A percentile compares a stretch with the other conserved stretches of the same genome.
These are phyloP conservation scores for Pilaira anomala DNA, from an alignment of 192 early-diverging fungal species.

Conservation along the genomic window DNA sequence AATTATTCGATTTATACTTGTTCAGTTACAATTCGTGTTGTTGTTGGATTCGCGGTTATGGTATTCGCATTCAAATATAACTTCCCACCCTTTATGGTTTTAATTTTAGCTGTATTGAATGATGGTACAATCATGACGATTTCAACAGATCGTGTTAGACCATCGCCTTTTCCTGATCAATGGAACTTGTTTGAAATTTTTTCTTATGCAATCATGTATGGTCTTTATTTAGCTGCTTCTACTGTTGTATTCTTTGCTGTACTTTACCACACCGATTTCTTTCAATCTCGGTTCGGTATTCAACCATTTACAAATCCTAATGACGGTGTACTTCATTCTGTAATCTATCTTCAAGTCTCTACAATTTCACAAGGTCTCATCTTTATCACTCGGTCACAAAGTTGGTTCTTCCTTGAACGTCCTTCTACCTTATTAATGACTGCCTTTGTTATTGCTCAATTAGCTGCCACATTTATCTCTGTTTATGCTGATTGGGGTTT, in stretches of 20 bases:
- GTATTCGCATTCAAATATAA: conserved; percentile 77
- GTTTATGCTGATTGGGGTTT: conserved; percentile 82
- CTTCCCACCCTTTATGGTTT: conserved; percentile 82
- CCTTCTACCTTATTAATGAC: conserved; percentile 61
- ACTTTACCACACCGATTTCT: conserved; percentile 59
- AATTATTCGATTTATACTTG: conserved; percentile 90
- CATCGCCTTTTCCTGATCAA: conserved; percentile 78
- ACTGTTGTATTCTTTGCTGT: conserved; percentile 72
- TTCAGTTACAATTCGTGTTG: conserved; percentile 81
- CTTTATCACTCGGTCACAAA: conserved; percentile 71
- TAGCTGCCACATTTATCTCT: conserved; percentile 76
- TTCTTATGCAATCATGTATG: conserved; percentile 82
- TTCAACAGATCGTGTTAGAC: conserved; percentile 79
- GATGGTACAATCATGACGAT: conserved; percentile 94
- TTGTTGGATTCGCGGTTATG: conserved; percentile 68
- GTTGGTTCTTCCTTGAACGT: conserved; percentile 69
- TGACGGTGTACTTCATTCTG: conserved; percentile 66
- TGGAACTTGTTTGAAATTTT: conserved; percentile 90
- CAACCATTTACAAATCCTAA: conserved; percentile 45
- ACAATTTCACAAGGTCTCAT: conserved; percentile 76
- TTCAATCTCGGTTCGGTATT: conserved; percentile 44
- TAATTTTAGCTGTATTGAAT: conserved; percentile 88
- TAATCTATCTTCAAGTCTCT: conserved; percentile 81
- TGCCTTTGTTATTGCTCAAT: conserved; percentile 70
- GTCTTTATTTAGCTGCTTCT: conserved; percentile 78